A percentile compares a stretch with the other conserved stretches of the same genome.
Evolutionary conservation across 2,329 filamentous ascomycete species (phyloP).

Genomic region (Microcyclosporella mali): DNA sequence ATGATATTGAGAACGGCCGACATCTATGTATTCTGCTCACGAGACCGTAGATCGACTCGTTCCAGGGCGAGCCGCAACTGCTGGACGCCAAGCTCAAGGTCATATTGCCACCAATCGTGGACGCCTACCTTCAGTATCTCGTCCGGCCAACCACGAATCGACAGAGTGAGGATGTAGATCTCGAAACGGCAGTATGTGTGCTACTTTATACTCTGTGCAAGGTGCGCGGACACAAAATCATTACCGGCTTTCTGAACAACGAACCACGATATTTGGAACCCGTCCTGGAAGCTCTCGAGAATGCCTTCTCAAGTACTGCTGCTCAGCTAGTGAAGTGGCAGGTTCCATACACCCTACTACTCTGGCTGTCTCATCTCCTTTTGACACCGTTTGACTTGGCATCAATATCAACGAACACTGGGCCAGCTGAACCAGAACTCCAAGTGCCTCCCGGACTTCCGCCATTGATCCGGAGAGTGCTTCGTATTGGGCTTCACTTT

Average conservation of each 20-base stretch:
- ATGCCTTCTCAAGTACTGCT: conserved; percentile 35
- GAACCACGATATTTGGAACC: conserved; percentile 80
- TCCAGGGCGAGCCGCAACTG: conserved; percentile 91
- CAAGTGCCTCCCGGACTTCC: conserved; percentile 58
- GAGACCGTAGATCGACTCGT: conserved; percentile 63
- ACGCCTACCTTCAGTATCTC: conserved; percentile 67
- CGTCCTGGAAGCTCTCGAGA: conserved; percentile 68
- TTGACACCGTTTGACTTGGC: conserved; percentile 80
- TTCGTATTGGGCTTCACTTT: conserved; percentile 65
- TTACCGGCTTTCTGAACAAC: conserved; percentile 83
- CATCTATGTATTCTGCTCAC: conserved; percentile 14
- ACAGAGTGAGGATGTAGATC: conserved; percentile 24
- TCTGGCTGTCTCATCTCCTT: conserved; percentile 61
- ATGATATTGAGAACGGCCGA: conserved; percentile 7
- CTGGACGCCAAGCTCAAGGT: conserved; percentile 75
- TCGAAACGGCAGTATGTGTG: conserved; percentile 66
- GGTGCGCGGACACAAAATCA: conserved; percentile 85
- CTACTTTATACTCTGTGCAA: conserved; percentile 91
- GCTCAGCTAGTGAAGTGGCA: conserved; percentile 55
- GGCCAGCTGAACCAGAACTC: conserved; percentile 43
- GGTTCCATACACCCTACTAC: conserved; percentile 75
- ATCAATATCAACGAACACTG: conserved; percentile 60
- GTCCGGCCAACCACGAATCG: conserved; percentile 22
- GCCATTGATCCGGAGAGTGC: conserved; percentile 61
- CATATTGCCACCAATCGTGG: conserved; percentile 67